Evolutionary conservation across 164 flowering plant genomes (phyloP), one percentile per base, ranked within the genome.

Genomic region (Cinnamomum micranthum): DNA sequence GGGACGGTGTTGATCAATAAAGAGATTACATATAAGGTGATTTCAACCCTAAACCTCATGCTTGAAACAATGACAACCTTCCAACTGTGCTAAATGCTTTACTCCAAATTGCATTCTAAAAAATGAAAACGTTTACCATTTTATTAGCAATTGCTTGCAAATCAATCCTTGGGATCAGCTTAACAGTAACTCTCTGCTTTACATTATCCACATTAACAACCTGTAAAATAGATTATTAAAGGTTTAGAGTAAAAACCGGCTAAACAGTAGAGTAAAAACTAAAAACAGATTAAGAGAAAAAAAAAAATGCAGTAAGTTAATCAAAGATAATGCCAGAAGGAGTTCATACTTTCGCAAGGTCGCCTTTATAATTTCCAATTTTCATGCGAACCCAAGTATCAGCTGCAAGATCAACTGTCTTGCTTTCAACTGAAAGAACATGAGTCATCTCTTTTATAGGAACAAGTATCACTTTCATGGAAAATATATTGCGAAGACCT

Each of bases 401-500:
- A 79, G 90, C 86, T 9, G 95, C 74, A 76, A 94, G 85, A 78
- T 96, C 98, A 77, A 88, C 76, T 24, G 88, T 82, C 87, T 94
- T 96, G 82, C 94, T 91, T 83, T 96, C 97, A 79, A 94, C 98
- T 10, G 98, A 88, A 58, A 96, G 97, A 24, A 96, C 98, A 85
- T 91, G 96, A 0, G 97, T 90, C 99, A 96, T 96, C 85, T 96
- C 99, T 83, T 85, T 90, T 62, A 96, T 92, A 2, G 98, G 97
- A 65, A 96, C 97, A 70, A 92, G 92, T 83, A 77, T 87, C 31
- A 92, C 82, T 82, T 87, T 92, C 62, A 58, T 73, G 19, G 89
- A 62, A 78, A 71, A 90, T 55, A 96, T 92, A 80, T 86, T 89
- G 10, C 94, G 90, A 74, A 96, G 77, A 64, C 99, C 98, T 85